These are phyloP conservation scores for Microdochium bolleyi DNA, from an alignment of 2,329 filamentous ascomycete species.

Conservation along the genomic window DNA sequence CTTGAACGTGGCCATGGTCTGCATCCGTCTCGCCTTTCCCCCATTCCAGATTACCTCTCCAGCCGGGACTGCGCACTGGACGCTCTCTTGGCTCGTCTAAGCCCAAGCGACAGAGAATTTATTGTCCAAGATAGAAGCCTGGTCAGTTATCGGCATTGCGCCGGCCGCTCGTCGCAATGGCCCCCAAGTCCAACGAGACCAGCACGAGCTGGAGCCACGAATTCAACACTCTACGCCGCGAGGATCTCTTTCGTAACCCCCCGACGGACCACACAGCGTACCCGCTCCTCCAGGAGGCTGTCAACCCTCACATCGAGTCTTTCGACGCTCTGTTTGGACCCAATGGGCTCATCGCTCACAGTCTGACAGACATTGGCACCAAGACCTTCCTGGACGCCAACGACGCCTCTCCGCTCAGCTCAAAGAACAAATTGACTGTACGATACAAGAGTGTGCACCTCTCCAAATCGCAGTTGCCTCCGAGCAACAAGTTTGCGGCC, in stretches of 20 bases:
- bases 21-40: background rate
- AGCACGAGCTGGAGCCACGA: constrained; percentile 73
- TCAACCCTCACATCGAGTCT: constrained; percentile 87
- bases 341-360: constrained; percentile 65
- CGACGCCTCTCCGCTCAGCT: constrained; percentile 46
- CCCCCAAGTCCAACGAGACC: constrained; percentile 39
- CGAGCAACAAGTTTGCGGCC: constrained; percentile 71
- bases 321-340: constrained; percentile 85
- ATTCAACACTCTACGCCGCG: constrained; percentile 78
- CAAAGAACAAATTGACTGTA: constrained; percentile 69
- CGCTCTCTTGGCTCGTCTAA: background rate
- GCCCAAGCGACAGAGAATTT: background rate
- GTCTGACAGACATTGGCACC: constrained; percentile 79
- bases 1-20: background rate
- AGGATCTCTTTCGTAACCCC: constrained; percentile 82
- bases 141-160: constrained; percentile 1
- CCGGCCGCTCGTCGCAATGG: constrained; percentile 31
- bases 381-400: constrained; percentile 83
- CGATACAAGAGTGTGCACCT: constrained; percentile 75
- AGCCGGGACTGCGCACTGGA: background rate
- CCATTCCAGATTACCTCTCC: background rate
- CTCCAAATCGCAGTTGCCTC: constrained; percentile 71
- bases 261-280: constrained; percentile 84
- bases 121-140: background rate
- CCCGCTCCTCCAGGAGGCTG: constrained; percentile 75